Evolutionary conservation across 192 early-diverging fungal species (phyloP).

Genomic region (Rhizoclosmatium globosum): DNA sequence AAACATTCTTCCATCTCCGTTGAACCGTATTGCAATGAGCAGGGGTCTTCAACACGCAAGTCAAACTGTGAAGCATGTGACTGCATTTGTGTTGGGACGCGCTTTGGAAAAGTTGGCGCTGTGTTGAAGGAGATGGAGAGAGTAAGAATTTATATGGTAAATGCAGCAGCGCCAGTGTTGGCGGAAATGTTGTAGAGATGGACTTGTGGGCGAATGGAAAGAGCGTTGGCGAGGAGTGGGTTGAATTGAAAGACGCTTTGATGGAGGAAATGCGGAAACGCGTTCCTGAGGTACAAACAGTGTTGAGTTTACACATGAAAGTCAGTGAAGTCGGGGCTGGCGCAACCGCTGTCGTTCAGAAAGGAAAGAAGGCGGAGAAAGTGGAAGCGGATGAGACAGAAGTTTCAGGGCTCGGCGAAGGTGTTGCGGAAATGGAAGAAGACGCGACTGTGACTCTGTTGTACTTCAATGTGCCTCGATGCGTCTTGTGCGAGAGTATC

Average conservation of each 20-base stretch:
- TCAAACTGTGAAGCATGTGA: slow-evolving; percentile 69
- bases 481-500: slow-evolving; percentile 71
- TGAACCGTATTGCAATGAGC: slow-evolving; percentile 59
- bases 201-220: background rate
- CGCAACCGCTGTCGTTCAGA: background rate
- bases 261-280: slow-evolving; percentile 67
- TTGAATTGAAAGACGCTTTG: slow-evolving; percentile 21
- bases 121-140: slow-evolving; percentile 26
- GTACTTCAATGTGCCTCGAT: slow-evolving; percentile 64
- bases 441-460: slow-evolving; percentile 54
- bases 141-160: background rate
- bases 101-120: slow-evolving; percentile 66
- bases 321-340: slow-evolving; percentile 34
- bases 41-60: slow-evolving; percentile 74
- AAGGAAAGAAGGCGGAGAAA: slow-evolving; percentile 31
- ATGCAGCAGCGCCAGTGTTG: background rate
- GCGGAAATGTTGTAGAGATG: background rate
- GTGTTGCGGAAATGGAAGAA: slow-evolving; percentile 43
- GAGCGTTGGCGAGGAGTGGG: slow-evolving; percentile 33
- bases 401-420: background rate
- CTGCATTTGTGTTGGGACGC: slow-evolving; percentile 61
- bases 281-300: slow-evolving; percentile 75
- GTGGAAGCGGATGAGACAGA: slow-evolving; percentile 6
- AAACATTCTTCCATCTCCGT: slow-evolving; percentile 71
- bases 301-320: slow-evolving; percentile 55